Evolutionary conservation across 1,284 basidiomycete genomes (phyloP), one percentile per base, ranked within the genome.

Genomic region (Ustilago vetiveriae): DNA sequence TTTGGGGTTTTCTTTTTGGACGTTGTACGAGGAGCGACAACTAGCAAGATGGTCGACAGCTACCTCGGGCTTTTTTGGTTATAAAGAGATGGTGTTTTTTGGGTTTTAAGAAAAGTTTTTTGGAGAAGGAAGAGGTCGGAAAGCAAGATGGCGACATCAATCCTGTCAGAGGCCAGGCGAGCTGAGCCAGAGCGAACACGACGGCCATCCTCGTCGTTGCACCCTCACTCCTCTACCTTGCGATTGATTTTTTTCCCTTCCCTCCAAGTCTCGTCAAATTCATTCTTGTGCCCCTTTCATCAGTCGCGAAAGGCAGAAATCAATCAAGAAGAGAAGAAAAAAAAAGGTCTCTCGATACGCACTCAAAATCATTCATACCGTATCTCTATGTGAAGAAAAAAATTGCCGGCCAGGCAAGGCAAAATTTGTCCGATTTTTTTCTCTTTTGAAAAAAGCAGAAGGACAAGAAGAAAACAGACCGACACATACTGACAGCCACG

Each of bases 31-130:
- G 56, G 63, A 59, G 51, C 19, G 55, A 47, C 55, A 47, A 58
- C 54, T 38, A 37, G 24, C 16, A 22, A 26, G 33, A 40, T 32
- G 45, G 55, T 54, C 50, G 62, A 58, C 57, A 46, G 51, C 47
- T 39, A 65, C 62, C 62, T 65, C 51, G 62, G 54, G 49, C 42
- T 65, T 65, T 65, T 58, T 53, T 40, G 7, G 26, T 35, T 35
- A 35, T 35, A 30, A 21, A 41, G 45, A 52, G 63, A 59, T 44
- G 63, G 63, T 66, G 63, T 66, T 66, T 66, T 65, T 66, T 57
- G 51, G 29, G 53, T 57, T 68, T 68, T 49, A 44, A 41, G 40
- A 53, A 57, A 50, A 50, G 44, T 63, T 60, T 69, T 60, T 69
- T 62, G 52, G 36, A 36, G n/a, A n/a, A n/a, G 44, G 43, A 55